Evolutionary conservation across 257 asterid genomes (phyloP).

Genomic region (Petunia secreta): DNA sequence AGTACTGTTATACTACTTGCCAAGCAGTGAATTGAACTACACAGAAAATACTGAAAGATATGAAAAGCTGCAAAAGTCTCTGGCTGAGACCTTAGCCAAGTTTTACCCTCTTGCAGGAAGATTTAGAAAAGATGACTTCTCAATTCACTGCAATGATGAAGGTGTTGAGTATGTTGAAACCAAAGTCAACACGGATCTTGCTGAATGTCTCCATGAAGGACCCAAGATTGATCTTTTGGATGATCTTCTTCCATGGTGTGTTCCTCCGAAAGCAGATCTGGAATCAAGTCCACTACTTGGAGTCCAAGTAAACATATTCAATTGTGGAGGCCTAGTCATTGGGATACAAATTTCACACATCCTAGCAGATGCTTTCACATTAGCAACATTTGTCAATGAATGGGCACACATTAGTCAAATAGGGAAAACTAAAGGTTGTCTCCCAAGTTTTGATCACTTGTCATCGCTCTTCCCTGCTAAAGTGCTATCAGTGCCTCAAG

Average conservation of each 20-base stretch:
- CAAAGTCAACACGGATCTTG: conserved; percentile 10
- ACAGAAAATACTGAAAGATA: background rate
- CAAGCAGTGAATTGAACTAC: background rate
- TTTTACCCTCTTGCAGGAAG: conserved; percentile 12
- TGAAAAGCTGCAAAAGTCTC: background rate
- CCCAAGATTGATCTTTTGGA: background rate
- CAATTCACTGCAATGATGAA: conserved; percentile 15
- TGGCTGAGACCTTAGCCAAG: background rate
- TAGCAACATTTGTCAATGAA: background rate
- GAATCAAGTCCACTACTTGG: background rate
- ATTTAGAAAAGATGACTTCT: background rate
- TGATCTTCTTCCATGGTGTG: no score
- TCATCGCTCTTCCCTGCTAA: conserved; percentile 22
- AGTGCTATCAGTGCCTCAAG: background rate
- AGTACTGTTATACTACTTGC: background rate
- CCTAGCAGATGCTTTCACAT: conserved; percentile 11
- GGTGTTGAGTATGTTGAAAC: background rate
- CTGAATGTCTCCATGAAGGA: background rate
- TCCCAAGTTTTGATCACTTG: background rate
- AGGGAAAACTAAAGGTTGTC: background rate
- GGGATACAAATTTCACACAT: conserved; percentile 24
- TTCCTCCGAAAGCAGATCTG: no score
- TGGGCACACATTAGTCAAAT: conserved; percentile 23
- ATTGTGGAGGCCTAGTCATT: conserved; percentile 16
- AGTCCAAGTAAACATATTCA: conserved; percentile 7